Evolutionary conservation across 2,329 filamentous ascomycete species (phyloP).

Genomic region (Colletotrichum sp.): DNA sequence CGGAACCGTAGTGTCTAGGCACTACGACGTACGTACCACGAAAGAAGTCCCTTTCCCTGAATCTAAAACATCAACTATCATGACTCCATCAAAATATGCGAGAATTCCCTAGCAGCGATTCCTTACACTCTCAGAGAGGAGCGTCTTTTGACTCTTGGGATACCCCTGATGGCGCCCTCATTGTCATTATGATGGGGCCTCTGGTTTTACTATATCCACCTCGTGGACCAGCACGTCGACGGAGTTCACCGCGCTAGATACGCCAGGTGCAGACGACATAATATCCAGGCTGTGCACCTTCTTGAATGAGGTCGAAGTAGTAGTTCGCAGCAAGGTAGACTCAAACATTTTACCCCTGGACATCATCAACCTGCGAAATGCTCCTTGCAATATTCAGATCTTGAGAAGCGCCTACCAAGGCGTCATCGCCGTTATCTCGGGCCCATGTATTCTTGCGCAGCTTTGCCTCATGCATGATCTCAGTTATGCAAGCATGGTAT

Average conservation of each 20-base stretch:
- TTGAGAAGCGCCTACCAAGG: neutral
- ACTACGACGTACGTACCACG: neutral
- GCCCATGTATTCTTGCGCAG: neutral
- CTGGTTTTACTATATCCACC: neutral
- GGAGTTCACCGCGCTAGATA: neutral
- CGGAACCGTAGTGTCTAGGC: neutral
- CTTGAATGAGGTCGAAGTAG: neutral
- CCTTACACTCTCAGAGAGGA: fast-evolving
- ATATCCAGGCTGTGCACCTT: neutral
- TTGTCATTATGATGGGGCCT: neutral
- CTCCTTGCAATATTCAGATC: neutral
- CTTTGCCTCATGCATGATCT: neutral
- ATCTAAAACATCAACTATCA: neutral
- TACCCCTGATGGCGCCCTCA: neutral
- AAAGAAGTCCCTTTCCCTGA: neutral
- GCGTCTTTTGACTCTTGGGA: neutral
- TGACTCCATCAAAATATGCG: neutral
- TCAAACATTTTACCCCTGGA: neutral
- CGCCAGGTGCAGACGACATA: neutral
- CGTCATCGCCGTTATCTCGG: neutral
- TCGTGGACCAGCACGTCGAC: neutral
- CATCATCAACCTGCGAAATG: fast-evolving
- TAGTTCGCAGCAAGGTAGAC: too few species aligned
- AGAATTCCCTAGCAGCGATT: fast-evolving
- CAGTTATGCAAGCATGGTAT: too few species aligned